Base-by-base conservation (phyloP, 176 grass and related monocot genomes). In the Oryza meridionalis region DNA sequence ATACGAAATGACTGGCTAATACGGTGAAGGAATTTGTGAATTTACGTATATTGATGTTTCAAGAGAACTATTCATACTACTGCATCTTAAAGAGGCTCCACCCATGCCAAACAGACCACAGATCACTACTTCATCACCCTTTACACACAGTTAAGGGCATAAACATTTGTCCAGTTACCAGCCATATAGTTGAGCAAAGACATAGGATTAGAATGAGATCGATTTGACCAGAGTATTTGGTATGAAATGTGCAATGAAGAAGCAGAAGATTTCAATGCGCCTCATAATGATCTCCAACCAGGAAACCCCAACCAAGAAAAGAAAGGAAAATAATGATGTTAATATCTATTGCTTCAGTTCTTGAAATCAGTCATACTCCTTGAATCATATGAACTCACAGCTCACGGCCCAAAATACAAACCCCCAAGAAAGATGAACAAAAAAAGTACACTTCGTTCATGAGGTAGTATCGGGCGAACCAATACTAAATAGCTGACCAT, bases 191-290 rank as follows among this genome's bases (percentile, higher is more conserved):
- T 17, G 6, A 40, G 17, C 29, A n/a, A 44, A 67, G 19, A 65
- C 21, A 84, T 67, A 21, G 75, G 35, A 67, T 83, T 37, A 40
- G 62, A 50, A 84, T 76, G 14, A 3, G 32, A 84, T 37, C 3
- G 6, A n/a, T 44, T n/a, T 21, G 76, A 69, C n/a, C 22, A 70
- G 31, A 19, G 11, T n/a, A 27, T 69, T 25, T 25, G 25, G 40
- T 68, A 40, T 51, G 67, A 40, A 15, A 67, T 11, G 33, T 44
- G 7, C 13, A 73, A 67, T 31, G 38, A 8, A 40, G 14, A 68
- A 38, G 38, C 21, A 40, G 22, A 53, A 50, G 45, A 51, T 25
- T 25, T 51, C 31, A 67, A 26, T 25, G 63, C 32, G 58, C 38
- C 46, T 38, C 25, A 19, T 55, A 55, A 17, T 55, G 51, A 35